Evolutionary conservation across 768 basidiomycete species (phyloP), one percentile per base, ranked within the genome.

Genomic region (Xerocomellus chrysenteron): DNA sequence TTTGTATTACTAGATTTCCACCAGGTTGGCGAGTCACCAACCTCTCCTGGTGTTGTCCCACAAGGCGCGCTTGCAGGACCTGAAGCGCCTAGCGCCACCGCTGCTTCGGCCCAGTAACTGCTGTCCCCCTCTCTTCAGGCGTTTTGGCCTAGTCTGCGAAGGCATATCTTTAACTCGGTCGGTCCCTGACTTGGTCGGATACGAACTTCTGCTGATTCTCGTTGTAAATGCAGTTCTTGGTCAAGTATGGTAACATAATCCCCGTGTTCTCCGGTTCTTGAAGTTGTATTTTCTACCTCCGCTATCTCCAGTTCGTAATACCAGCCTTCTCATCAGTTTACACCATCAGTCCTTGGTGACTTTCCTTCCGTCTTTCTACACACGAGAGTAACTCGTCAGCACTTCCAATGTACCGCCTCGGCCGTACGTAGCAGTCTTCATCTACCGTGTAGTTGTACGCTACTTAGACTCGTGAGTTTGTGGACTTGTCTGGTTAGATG

Each of bases 61-160:
- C 80, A 84, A 69, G 88, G 87, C 48, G 82, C 88, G n/a, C 75
- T 90, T 55, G 82, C 88, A 39, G 87, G 84, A 17, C 84, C 85
- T 24, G 84, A 85, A 32, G 72, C 69, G 32, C 37, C 66, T 12
- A 59, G 5, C 2, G 9, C 26, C 40, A 45, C 64, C 26, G 43
- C 66, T 43, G 39, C 58, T 50, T 33, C 59, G 11, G 50, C 64
- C 44, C 57, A 68, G 52, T 60, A 51, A 47, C 50, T 43, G 44
- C 41, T 52, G 42, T 35, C 19, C n/a, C 32, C 21, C 26, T 42
- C 47, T 57, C 30, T 21, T 49, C 49, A 49, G 30, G 40, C 53
- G 26, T 37, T 54, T 56, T 55, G 46, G 33, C 40, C 42, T 43
- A 39, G 44, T 37, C 28, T 39, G 33, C 24, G 28, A 46, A 40